Percentiles rank a stretch among this genome's conserved stretches.
These are phyloP conservation scores for Liriodendron chinense DNA, from an alignment of 164 flowering plant species.

Conservation along the genomic window DNA sequence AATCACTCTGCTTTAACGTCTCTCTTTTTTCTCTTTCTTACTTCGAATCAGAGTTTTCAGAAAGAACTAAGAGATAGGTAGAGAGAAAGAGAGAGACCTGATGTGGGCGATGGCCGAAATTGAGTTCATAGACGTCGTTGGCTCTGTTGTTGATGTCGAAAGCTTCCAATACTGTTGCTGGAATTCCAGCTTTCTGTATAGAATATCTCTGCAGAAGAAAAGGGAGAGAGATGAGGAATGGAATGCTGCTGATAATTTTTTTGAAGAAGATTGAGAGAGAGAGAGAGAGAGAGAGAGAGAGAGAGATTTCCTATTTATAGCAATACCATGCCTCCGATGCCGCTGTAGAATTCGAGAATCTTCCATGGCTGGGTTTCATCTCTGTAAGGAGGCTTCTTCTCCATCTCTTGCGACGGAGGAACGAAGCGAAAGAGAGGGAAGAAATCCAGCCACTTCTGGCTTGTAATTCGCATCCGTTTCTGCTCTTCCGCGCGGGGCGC, in stretches of 20 bases:
- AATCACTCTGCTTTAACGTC: too few relatives aligned
- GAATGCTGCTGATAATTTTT: not conserved
- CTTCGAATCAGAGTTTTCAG: too few relatives aligned
- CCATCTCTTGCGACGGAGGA: conserved; percentile 2
- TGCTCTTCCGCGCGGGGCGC: too few relatives aligned
- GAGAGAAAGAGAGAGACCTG: conserved; percentile 41
- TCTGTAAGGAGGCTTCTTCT: conserved; percentile 19
- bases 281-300: too few relatives aligned
- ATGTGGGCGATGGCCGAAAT: conserved; percentile 79
- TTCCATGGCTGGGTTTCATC: conserved; percentile 37
- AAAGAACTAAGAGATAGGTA: too few relatives aligned
- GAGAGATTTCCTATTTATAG: not conserved
- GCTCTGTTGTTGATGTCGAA: conserved; percentile 86
- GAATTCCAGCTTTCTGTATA: conserved; percentile 48
- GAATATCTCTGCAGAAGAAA: conserved; percentile 63
- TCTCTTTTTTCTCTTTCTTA: too few relatives aligned
- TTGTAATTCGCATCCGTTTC: too few relatives aligned
- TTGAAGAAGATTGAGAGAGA: not conserved
- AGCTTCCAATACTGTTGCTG: conserved; percentile 73
- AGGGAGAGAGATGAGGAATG: too few relatives aligned
- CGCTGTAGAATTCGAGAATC: conserved; percentile 92
- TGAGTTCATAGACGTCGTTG: conserved; percentile 78
- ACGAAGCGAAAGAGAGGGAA: too few relatives aligned
- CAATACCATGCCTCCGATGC: conserved; percentile 89
- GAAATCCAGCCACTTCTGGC: too few relatives aligned